Evolutionary conservation across 257 asterid species (phyloP).

Genomic region (Ophiorrhiza pumila): DNA sequence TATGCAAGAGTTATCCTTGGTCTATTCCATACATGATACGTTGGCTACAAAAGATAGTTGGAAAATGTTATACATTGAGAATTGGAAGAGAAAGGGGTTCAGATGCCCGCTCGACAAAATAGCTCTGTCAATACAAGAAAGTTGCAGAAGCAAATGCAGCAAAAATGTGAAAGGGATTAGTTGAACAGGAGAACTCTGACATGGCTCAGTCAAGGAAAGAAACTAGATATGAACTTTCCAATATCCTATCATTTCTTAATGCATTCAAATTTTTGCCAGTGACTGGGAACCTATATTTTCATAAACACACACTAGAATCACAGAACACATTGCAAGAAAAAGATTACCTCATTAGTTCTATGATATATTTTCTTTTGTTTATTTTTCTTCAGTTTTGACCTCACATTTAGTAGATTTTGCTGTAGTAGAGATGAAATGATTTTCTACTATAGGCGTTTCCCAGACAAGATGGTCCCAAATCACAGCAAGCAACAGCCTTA

Average conservation of each 20-base stretch:
- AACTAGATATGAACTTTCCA: background rate
- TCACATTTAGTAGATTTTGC: background rate
- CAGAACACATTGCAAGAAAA: background rate
- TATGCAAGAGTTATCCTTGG: background rate
- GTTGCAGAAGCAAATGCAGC: background rate
- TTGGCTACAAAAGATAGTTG: background rate
- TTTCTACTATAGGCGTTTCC: too few species aligned
- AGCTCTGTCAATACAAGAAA: background rate
- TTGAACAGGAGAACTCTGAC: background rate
- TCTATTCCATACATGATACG: background rate
- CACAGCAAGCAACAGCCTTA: too few species aligned
- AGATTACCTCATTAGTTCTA: background rate
- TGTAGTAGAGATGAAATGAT: background rate
- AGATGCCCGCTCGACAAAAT: background rate
- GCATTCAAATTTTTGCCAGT: background rate
- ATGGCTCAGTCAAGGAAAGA: background rate
- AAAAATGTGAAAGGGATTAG: background rate
- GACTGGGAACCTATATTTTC: background rate
- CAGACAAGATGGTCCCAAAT: too few species aligned
- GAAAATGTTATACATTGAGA: background rate
- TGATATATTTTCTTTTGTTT: background rate
- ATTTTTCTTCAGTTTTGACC: too few species aligned
- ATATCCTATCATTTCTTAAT: background rate
- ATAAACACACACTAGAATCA: background rate
- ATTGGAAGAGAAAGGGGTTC: background rate